Percentiles rank a stretch among this genome's conserved stretches.
Conservation (phyloP, 768 basidiomycete genomes). For the Trametes meyenii region DNA sequence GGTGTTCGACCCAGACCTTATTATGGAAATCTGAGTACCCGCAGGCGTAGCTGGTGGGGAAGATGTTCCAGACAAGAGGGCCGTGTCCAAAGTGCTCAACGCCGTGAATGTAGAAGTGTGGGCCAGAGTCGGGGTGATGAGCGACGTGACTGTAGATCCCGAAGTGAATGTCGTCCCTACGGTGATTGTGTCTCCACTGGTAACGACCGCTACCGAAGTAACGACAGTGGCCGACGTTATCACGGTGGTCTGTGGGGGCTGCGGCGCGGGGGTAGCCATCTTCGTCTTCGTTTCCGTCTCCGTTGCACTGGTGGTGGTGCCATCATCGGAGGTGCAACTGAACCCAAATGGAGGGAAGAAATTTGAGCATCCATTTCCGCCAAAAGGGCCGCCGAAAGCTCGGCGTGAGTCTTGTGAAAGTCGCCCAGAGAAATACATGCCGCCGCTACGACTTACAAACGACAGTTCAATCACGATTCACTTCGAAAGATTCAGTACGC, state of each 20-base stretch:
- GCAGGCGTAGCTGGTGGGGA: not conserved
- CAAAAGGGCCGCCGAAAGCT: not conserved
- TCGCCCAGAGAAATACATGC: not conserved
- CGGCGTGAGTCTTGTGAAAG: not conserved
- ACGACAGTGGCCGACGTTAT: not conserved
- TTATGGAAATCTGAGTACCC: not conserved
- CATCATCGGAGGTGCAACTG: not conserved
- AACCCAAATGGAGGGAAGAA: slow-evolving; percentile 7
- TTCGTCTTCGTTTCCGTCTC: not conserved
- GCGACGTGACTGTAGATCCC: slow-evolving; percentile 3
- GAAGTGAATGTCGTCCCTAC: not conserved
- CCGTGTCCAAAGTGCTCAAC: not conserved
- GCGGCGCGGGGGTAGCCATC: not conserved
- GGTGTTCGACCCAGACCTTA: not conserved
- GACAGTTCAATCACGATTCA: not conserved
- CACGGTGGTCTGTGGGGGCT: slow-evolving; percentile 1
- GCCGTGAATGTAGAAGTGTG: not conserved
- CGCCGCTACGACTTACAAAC: not conserved
- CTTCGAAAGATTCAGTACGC: not conserved
- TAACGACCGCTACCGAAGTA: slow-evolving; percentile 4
- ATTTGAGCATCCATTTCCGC: not conserved
- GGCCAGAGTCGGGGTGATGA: not conserved
- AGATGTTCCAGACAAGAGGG: not conserved
- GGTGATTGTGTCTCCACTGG: slow-evolving; percentile 1
- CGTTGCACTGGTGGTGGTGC: not conserved